Evolutionary conservation across 1,139 yeast species (phyloP).

Genomic region (Kodamaea fungicola): DNA sequence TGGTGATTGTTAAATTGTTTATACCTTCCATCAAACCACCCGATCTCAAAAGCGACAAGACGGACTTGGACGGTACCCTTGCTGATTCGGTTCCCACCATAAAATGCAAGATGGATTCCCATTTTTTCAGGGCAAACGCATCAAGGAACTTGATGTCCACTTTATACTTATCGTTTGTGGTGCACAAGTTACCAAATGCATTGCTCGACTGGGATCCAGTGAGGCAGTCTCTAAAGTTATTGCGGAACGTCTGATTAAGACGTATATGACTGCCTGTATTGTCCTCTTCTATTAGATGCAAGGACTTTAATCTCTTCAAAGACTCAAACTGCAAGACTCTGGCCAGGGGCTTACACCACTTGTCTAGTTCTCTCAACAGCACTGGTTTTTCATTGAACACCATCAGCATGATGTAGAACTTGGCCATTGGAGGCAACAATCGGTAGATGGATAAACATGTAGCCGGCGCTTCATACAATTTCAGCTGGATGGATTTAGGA

Average conservation of each 20-base stretch:
- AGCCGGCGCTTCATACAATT: constrained; percentile 79
- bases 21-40: constrained; percentile 81
- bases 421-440: constrained; percentile 82
- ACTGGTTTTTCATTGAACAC: constrained; percentile 77
- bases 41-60: constrained; percentile 59
- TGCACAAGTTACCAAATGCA: constrained; percentile 43
- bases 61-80: constrained; percentile 65
- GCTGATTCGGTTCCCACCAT: constrained; percentile 90
- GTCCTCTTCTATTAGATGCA: constrained; percentile 73
- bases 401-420: constrained; percentile 84
- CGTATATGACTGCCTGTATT: constrained; percentile 52
- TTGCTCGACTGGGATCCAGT: constrained; percentile 66
- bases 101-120: constrained; percentile 95
- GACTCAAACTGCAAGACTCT: constrained; percentile 68
- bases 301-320: constrained; percentile 66
- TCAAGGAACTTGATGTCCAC: constrained; percentile 69
- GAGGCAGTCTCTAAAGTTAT: constrained; percentile 74
- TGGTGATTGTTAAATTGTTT: constrained; percentile 65
- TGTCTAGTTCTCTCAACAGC: constrained; percentile 62
- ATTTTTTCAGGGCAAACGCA: constrained; percentile 74
- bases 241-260: constrained; percentile 70
- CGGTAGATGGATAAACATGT: constrained; percentile 91
- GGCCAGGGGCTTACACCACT: constrained; percentile 66
- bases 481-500: constrained; percentile 77
- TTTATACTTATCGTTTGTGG: constrained; percentile 34